Conservation (phyloP, 495 filamentous ascomycete species). For the Neurospora sp. region DNA sequence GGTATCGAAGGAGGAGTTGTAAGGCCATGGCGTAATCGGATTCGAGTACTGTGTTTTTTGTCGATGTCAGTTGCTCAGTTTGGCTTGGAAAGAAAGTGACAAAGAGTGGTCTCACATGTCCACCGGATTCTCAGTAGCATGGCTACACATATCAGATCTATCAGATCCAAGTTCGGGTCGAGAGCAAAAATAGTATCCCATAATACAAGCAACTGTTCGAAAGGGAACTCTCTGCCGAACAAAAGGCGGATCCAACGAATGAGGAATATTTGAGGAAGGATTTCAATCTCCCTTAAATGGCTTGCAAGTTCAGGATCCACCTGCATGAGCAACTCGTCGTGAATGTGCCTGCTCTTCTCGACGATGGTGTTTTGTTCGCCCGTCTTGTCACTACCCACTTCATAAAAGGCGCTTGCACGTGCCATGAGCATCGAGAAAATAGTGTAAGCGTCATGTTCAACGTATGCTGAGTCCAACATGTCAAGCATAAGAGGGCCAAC, state of each 20-base stretch:
- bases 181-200: constrained; percentile 92
- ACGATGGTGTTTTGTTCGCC: constrained; percentile 59
- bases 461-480: constrained; percentile 56
- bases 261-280: constrained; percentile 93
- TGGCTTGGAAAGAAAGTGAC: not conserved
- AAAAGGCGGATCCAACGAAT: constrained; percentile 94
- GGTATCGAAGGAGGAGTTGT: constrained; percentile 74
- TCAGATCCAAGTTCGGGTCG: constrained; percentile 68
- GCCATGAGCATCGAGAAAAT: constrained; percentile 83
- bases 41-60: constrained; percentile 52
- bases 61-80: not conserved
- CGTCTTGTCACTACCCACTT: constrained; percentile 38
- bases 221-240: constrained; percentile 88
- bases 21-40: constrained; percentile 80
- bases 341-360: constrained; percentile 71
- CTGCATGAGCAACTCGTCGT: constrained; percentile 64
- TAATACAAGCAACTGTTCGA: constrained; percentile 68
- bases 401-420: constrained; percentile 77
- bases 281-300: constrained; percentile 74
- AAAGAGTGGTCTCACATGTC: constrained; percentile 54
- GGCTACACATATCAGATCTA: constrained; percentile 81
- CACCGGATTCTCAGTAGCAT: constrained; percentile 92
- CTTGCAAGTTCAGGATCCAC: constrained; percentile 73
- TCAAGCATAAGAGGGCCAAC: constrained; percentile 45
- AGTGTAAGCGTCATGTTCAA: constrained; percentile 87